Percentiles rank a stretch among this genome's conserved stretches.
Evolutionary conservation across 345 rosid species (phyloP).

Genomic region (Lenwebbia sp.): DNA sequence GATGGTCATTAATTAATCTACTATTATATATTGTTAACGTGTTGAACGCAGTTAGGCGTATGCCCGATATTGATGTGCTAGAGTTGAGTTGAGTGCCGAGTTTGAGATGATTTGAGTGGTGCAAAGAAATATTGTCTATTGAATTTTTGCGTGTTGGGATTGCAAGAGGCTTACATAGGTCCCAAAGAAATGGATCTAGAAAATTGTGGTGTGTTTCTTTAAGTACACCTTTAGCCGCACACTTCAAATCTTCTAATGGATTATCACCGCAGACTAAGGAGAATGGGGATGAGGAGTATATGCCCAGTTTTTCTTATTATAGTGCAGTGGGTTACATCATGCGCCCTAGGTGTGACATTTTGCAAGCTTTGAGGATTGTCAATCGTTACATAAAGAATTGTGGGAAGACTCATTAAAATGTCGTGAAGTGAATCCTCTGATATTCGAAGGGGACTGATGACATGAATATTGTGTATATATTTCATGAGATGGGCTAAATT

Average conservation of each 20-base stretch:
- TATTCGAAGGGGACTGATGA: no score
- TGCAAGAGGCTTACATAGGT: neutral
- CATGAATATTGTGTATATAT: no score
- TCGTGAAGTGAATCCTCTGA: neutral
- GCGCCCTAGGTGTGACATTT: neutral
- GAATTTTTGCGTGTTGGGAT: accelerated
- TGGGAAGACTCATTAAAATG: neutral
- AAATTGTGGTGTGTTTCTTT: neutral
- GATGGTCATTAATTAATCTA: neutral
- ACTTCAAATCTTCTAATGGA: neutral
- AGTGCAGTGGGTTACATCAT: neutral
- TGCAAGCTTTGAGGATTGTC: neutral
- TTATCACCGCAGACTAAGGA: neutral
- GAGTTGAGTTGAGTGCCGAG: neutral
- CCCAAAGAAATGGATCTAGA: neutral
- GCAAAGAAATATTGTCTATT: neutral
- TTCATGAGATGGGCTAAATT: neutral
- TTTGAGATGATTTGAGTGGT: neutral
- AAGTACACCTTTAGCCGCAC: accelerated
- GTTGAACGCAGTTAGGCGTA: neutral
- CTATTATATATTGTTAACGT: neutral
- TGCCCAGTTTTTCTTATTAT: neutral
- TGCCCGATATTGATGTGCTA: neutral
- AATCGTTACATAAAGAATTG: neutral
- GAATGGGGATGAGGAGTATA: neutral